Percentiles rank a stretch among this genome's conserved stretches.
Evolutionary conservation across 2,329 filamentous ascomycete species (phyloP).

Genomic region (Fusarium sp.): DNA sequence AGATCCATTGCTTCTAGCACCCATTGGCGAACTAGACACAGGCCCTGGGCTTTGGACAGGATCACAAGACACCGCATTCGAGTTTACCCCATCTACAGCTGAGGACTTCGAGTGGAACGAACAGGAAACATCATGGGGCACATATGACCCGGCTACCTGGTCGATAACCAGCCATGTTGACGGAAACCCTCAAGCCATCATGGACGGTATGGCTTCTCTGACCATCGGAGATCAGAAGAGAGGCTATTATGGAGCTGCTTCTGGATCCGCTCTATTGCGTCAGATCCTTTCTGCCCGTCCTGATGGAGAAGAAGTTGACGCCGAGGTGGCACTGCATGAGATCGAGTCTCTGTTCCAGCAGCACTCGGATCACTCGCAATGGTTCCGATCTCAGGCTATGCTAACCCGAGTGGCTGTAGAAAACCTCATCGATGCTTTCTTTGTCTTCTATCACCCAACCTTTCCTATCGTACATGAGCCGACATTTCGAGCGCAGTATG

Average conservation of each 20-base stretch:
- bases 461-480: slow-evolving; percentile 31
- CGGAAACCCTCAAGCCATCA: slow-evolving; percentile 23
- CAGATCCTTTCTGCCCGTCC: slow-evolving; percentile 28
- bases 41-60: slow-evolving; percentile 3
- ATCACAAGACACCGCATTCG: not conserved
- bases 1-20: slow-evolving; percentile 16
- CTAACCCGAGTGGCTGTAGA: slow-evolving; percentile 22
- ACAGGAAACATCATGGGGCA: slow-evolving; percentile 26
- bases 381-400: slow-evolving; percentile 33
- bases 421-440: slow-evolving; percentile 26
- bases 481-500: slow-evolving; percentile 27
- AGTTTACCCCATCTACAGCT: not conserved
- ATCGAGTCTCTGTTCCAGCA: slow-evolving; percentile 29
- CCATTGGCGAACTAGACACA: slow-evolving; percentile 19
- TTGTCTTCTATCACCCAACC: slow-evolving; percentile 19
- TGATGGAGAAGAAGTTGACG: slow-evolving; percentile 25
- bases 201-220: slow-evolving; percentile 30
- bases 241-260: slow-evolving; percentile 29
- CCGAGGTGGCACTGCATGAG: slow-evolving; percentile 21
- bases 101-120: slow-evolving; percentile 34
- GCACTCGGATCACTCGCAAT: slow-evolving; percentile 25
- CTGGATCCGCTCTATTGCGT: slow-evolving; percentile 24
- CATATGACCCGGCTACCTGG: slow-evolving; percentile 19
- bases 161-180: slow-evolving; percentile 20
- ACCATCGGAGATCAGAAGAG: slow-evolving; percentile 28